Percentiles rank a stretch among this genome's conserved stretches.
Conservation (phyloP, 2,329 filamentous ascomycete species). For the Aureobasidium uvarum region DNA sequence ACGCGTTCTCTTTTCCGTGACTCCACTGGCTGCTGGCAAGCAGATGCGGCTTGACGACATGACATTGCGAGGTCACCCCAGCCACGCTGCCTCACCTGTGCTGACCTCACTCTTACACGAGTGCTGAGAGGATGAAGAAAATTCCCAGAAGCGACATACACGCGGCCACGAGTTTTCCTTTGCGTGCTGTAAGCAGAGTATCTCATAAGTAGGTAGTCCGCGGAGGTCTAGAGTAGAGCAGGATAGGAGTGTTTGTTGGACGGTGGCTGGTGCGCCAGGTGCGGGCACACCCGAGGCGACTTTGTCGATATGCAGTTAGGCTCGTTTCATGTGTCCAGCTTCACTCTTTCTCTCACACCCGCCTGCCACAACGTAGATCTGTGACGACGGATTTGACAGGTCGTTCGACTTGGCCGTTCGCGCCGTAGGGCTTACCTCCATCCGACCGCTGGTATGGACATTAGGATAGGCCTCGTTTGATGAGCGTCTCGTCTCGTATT, state of each 20-base stretch:
- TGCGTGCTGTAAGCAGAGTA: neutral
- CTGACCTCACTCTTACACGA: neutral
- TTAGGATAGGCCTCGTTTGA: constrained; percentile 16
- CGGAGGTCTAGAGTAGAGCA: neutral
- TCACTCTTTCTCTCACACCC: constrained; percentile 15
- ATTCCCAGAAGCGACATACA: neutral
- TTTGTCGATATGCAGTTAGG: neutral
- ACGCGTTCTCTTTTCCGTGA: neutral
- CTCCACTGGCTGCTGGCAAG: constrained; percentile 1
- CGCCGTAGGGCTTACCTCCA: neutral
- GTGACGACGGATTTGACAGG: constrained; percentile 18
- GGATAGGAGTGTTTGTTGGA: neutral
- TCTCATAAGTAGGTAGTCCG: neutral
- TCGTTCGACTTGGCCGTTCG: constrained; percentile 2
- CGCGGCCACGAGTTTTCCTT: neutral
- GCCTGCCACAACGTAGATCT: constrained; percentile 16
- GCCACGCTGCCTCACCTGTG: neutral
- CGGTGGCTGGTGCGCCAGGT: neutral
- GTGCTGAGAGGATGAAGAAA: neutral
- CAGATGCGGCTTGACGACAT: constrained; percentile 23
- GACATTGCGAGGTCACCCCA: neutral
- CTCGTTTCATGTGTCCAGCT: constrained; percentile 5
- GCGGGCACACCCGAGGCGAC: constrained; percentile 1
- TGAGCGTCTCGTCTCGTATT: constrained; percentile 18
- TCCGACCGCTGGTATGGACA: constrained; percentile 9